Base-by-base conservation (phyloP, 2,329 filamentous ascomycete species). In the Albophoma yamanashiensis region DNA sequence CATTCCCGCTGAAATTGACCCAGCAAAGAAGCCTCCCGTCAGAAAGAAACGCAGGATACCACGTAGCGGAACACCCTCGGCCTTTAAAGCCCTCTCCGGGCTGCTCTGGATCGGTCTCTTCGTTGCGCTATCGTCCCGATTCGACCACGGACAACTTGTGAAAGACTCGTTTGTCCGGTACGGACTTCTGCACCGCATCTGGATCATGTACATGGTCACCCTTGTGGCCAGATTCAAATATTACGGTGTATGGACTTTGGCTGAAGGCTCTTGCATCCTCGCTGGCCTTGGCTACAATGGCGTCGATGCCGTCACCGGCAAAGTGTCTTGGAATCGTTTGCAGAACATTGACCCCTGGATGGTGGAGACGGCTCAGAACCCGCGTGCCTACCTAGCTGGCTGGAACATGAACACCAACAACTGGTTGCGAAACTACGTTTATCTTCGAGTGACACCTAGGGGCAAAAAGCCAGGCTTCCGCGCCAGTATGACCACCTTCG, bases 341-440 rank as follows among this genome's bases (percentile, higher is more conserved):
- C 88, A 91, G 67, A 99, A 99, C 70, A 91, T 99, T 66, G 86
- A 89, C 65, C 89, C 94, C 0, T 88, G 86, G 81, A 85, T 84
- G 2, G 89, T 99, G 36, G 94, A 99, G 76, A 81, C 85, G 0
- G 94, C 93, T 1, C 92, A 97, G 75, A 99, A 97, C 72, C 89
- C 90, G n/a, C 87, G 93, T 59, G 92, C 85, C 1, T 97, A 94
- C 68, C 82, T 99, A 3, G 93, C 88, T 56, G 89, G 86, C 68
- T 99, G 94, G 94, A 99, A 99, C 74, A 96, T 97, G 78, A 97
- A 97, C 75, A 99, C 94, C 15, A 99, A 97, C 73, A 86, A 91
- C 68, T 99, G 94, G 94, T 78, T 99, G 62, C 85, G 92, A 55
- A 96, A 97, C 74, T 99, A 97, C 70, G 82, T 99, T 66, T 99